A percentile compares a stretch with the other conserved stretches of the same genome.
phyloP scores from a whole-genome alignment of 2,329 filamentous ascomycete species.

The Neofusicoccum laricinum region DNA sequence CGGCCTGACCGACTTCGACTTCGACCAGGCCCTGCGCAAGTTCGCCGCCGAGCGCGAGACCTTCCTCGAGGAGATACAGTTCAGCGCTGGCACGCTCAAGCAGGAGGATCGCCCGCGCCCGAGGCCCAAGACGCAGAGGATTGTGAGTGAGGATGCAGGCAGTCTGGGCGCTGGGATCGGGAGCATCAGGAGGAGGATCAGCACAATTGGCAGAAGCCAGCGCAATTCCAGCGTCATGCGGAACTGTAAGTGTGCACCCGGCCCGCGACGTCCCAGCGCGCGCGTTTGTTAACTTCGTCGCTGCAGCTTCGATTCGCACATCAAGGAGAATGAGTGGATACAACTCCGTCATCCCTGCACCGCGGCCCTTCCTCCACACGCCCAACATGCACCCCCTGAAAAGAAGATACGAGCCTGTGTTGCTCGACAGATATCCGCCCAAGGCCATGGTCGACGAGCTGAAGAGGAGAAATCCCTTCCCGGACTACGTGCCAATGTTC shows the following conservation, averaged over 20 bases:
- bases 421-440: slow-evolving; percentile 89
- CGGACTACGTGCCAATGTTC: slow-evolving; percentile 99
- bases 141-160: slow-evolving; percentile 60
- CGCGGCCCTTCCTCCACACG: slow-evolving; percentile 83
- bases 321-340: slow-evolving; percentile 92
- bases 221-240: slow-evolving; percentile 75
- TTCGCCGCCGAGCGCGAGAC: slow-evolving; percentile 94
- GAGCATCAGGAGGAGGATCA: slow-evolving; percentile 88
- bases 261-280: background rate
- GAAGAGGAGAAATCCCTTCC: slow-evolving; percentile 78
- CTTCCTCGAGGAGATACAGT: slow-evolving; percentile 87
- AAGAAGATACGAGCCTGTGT: slow-evolving; percentile 90
- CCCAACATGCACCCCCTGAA: slow-evolving; percentile 95
- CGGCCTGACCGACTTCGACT: slow-evolving; percentile 72
- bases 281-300: slow-evolving; percentile 25
- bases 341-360: slow-evolving; percentile 93
- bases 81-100: slow-evolving; percentile 75
- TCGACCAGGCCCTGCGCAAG: slow-evolving; percentile 87
- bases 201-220: slow-evolving; percentile 94
- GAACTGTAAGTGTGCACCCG: slow-evolving; percentile 55
- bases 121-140: slow-evolving; percentile 76
- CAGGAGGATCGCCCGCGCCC: slow-evolving; percentile 55
- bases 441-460: slow-evolving; percentile 77
- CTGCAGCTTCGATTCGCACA: slow-evolving; percentile 67
- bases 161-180: slow-evolving; percentile 64